These are phyloP conservation scores for Usnea hakonensis DNA, from an alignment of 495 filamentous ascomycete genomes.

Conservation along the genomic window DNA sequence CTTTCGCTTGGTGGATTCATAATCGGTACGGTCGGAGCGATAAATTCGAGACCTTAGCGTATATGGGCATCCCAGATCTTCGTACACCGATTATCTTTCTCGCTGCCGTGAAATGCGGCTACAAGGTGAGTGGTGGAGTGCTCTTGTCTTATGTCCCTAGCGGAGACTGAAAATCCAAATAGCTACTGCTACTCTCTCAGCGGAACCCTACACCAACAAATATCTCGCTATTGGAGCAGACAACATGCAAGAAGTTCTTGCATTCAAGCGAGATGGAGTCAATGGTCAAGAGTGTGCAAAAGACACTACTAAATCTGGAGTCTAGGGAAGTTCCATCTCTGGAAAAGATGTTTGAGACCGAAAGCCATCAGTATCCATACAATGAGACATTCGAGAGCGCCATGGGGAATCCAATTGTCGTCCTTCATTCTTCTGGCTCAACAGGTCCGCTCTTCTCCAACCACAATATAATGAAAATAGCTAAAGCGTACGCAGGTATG, in stretches of 20 bases:
- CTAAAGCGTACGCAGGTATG: slow-evolving; percentile 3
- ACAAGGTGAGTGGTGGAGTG: slow-evolving; percentile 25
- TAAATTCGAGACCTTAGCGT: slow-evolving; percentile 28
- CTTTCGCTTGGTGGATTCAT: slow-evolving; percentile 24
- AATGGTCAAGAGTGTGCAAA: not conserved
- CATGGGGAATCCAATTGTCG: slow-evolving; percentile 18
- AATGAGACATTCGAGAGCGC: slow-evolving; percentile 7
- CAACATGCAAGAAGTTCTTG: slow-evolving; percentile 18
- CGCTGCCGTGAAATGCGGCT: slow-evolving; percentile 31
- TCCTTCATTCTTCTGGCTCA: slow-evolving; percentile 25
- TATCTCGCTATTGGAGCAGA: slow-evolving; percentile 20
- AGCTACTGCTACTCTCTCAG: slow-evolving; percentile 23
- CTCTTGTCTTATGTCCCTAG: slow-evolving; percentile 8
- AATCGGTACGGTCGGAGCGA: slow-evolving; percentile 29
- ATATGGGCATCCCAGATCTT: slow-evolving; percentile 26
- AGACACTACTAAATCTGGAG: not conserved
- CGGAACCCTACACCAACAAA: slow-evolving; percentile 17
- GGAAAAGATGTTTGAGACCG: slow-evolving; percentile 11
- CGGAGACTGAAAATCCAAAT: not conserved
- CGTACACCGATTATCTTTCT: slow-evolving; percentile 27
- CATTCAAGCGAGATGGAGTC: slow-evolving; percentile 12
- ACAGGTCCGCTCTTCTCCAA: slow-evolving; percentile 7
- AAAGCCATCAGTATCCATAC: slow-evolving; percentile 13
- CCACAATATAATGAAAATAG: not conserved
- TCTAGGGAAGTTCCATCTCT: slow-evolving; percentile 2